These are phyloP conservation scores for Crithidia thermophila DNA, from an alignment of 208 protist genomes.

Conservation along the genomic window DNA sequence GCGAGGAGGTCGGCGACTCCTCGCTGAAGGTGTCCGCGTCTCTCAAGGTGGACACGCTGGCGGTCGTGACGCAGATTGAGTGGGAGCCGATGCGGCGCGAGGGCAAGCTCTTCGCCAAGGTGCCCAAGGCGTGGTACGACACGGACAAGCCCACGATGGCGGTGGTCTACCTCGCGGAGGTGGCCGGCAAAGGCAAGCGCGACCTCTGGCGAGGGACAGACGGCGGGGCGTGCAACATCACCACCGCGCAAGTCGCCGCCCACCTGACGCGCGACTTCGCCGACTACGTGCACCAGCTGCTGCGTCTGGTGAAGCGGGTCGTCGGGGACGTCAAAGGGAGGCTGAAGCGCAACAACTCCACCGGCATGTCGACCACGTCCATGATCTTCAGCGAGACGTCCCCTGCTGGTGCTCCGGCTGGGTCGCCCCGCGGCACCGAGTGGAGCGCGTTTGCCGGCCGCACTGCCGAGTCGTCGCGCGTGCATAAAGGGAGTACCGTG, in stretches of 20 bases:
- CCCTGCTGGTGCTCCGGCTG: background rate
- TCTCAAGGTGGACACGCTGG: conserved; percentile 54
- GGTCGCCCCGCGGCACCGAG: background rate
- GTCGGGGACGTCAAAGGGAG: conserved; percentile 6
- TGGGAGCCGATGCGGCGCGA: conserved; percentile 73
- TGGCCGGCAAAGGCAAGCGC: conserved; percentile 51
- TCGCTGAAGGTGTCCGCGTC: conserved; percentile 49
- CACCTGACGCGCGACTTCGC: conserved; percentile 75
- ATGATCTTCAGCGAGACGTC: background rate
- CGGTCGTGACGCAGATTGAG: conserved; percentile 77
- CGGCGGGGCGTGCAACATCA: conserved; percentile 63
- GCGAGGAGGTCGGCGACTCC: conserved; percentile 42
- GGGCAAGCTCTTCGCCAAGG: conserved; percentile 57
- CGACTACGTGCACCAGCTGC: conserved; percentile 51
- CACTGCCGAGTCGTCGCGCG: background rate
- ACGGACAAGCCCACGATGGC: conserved; percentile 62
- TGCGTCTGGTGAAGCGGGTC: conserved; percentile 22
- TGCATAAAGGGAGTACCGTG: conserved; percentile 45
- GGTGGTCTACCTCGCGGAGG: conserved; percentile 53
- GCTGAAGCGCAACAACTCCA: background rate
- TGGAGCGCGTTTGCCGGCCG: background rate
- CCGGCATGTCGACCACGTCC: background rate
- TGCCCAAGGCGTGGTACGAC: conserved; percentile 64
- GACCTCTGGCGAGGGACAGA: conserved; percentile 56
- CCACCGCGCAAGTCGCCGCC: conserved; percentile 45